phyloP scores from a whole-genome alignment of 495 filamentous ascomycete species.

The Annulohypoxylon maeteangense region DNA sequence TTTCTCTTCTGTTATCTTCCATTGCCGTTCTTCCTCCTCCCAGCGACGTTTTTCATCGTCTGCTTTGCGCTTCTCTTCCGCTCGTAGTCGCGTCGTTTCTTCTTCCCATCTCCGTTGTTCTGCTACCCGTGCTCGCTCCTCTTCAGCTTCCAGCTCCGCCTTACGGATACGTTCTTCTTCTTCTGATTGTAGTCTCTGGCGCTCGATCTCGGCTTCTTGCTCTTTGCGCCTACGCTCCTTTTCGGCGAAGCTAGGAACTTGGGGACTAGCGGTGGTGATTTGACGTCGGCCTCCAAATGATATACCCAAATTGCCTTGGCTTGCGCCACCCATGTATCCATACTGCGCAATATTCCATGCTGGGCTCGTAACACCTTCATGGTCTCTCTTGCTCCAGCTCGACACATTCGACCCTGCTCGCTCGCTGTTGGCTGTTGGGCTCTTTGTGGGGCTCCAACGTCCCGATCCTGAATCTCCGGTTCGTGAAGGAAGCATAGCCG shows the following conservation, averaged over 20 bases:
- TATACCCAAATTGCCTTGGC: conserved; percentile 93
- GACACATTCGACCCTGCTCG: conserved; percentile 65
- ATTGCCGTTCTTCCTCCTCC: conserved; percentile 85
- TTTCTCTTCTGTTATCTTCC: conserved; percentile 83
- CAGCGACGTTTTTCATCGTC: conserved; percentile 83
- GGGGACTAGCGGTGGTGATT: conserved; percentile 84
- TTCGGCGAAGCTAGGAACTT: conserved; percentile 75
- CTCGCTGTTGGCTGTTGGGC: conserved; percentile 52
- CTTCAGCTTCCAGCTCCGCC: conserved; percentile 73
- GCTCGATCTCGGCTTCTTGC: conserved; percentile 66
- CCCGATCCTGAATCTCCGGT: conserved; percentile 64
- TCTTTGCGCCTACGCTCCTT: conserved; percentile 66
- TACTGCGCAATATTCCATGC: conserved; percentile 99
- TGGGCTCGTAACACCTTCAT: conserved; percentile 82
- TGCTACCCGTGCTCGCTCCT: conserved; percentile 71
- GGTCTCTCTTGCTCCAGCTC: conserved; percentile 88
- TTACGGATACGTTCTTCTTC: conserved; percentile 71
- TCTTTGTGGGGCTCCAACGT: conserved; percentile 71
- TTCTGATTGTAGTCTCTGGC: conserved; percentile 68
- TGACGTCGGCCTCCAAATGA: conserved; percentile 91
- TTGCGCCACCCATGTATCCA: conserved; percentile 97
- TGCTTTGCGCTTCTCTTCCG: conserved; percentile 72
- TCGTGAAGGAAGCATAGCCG: conserved; percentile 56
- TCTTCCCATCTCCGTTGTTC: conserved; percentile 86
- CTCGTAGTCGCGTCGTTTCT: conserved; percentile 73